A percentile compares a stretch with the other conserved stretches of the same genome.
Evolutionary conservation across 2,329 filamentous ascomycete genomes (phyloP).

Genomic region (Chrysoporthe deuterocubensis): DNA sequence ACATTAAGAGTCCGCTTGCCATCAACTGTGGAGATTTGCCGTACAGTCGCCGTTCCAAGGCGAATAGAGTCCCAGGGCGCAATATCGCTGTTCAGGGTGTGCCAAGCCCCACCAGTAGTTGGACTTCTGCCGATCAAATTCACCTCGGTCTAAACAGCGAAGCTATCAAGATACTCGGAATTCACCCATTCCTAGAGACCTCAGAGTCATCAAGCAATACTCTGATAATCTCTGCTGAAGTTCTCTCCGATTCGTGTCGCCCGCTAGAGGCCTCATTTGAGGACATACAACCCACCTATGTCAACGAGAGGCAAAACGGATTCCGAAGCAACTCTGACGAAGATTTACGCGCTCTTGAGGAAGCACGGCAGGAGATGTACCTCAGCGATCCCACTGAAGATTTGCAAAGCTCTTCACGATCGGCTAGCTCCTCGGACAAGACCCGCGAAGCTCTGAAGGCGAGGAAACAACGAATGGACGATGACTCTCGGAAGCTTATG

Average conservation of each 20-base stretch:
- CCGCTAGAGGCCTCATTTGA: background rate
- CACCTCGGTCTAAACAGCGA: conserved; percentile 16
- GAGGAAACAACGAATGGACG: background rate
- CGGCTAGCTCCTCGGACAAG: background rate
- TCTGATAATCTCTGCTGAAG: conserved; percentile 24
- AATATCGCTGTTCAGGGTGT: background rate
- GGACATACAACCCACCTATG: background rate
- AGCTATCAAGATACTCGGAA: conserved; percentile 19
- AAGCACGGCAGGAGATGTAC: background rate
- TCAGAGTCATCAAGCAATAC: conserved; percentile 17
- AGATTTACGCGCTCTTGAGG: background rate
- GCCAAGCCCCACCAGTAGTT: background rate
- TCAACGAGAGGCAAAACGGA: background rate
- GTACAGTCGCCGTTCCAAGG: too few relatives aligned
- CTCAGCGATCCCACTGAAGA: background rate
- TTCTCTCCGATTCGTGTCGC: background rate
- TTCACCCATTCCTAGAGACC: conserved; percentile 18
- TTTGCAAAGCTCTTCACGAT: background rate
- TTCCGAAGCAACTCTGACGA: background rate
- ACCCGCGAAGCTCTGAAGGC: background rate
- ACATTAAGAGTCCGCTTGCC: background rate
- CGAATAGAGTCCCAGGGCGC: background rate
- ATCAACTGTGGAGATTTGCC: background rate
- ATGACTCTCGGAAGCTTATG: conserved; percentile 4
- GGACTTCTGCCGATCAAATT: background rate